Base-by-base conservation (phyloP, 371 early-diverging fungal species). In the Mucor sp. region DNA sequence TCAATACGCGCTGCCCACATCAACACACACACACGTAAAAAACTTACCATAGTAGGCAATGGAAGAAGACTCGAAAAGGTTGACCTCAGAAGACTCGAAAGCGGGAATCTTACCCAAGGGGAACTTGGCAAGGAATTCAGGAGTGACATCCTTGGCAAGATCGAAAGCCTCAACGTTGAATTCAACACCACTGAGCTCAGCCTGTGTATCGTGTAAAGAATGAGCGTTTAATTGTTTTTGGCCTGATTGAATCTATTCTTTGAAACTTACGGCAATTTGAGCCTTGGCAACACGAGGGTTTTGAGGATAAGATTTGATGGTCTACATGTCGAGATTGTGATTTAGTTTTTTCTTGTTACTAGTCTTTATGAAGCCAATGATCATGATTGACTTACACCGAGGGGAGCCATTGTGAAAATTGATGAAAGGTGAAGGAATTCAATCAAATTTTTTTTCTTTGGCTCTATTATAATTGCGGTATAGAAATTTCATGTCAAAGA, bases 111-210 rank as follows among this genome's bases (percentile, higher is more conserved):
- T 88, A 71, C 90, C 91, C 55, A 73, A 17, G 66, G 96, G 93
- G 86, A 91, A 95, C 86, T 95, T 95, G 80, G 85, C 84, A 61
- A 90, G 75, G 87, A 86, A 96, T 73, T 92, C 96, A 62, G 89
- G 77, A 62, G 87, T 86, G 37, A 35, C 60, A 78, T 87, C 87
- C 55, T 81, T 87, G 61, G 86, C 87, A 72, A 93, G 76, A 71
- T 86, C 78, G 75, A 94, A 89, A 44, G 81, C 83, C 56, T 83
- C 86, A 65, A 85, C 78, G 25, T 86, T 88, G 69, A 95, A 76
- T 50, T 92, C 90, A 19, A 91, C 71, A 76, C 87, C 90, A 70
- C 82, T 88, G 82, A 91, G 89, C 70, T 86, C 85, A 79, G 94
- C 94, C 76, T 76, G 63, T 35, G 19, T 6, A 37, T 35, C 27